Conservation (phyloP, 768 basidiomycete species). For the Tulasnella sp. region DNA sequence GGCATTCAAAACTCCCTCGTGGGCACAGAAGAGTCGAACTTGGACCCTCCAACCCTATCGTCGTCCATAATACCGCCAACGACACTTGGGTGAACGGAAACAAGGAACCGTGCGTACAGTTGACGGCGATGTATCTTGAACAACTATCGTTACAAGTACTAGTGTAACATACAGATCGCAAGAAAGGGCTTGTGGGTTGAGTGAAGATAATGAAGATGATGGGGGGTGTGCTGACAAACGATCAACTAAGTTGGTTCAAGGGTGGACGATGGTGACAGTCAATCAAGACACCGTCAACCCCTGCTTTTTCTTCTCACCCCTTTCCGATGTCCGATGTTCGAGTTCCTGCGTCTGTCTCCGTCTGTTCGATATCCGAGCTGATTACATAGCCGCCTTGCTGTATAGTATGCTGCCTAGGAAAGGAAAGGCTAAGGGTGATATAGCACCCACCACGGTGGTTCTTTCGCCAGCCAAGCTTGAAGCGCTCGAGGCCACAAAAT, state of each 20-base stretch:
- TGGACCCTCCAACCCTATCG: background rate
- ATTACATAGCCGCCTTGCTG: background rate
- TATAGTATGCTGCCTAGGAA: background rate
- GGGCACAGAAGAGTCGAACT: background rate
- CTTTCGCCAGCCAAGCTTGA: background rate
- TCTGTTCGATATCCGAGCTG: background rate
- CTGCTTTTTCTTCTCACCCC: background rate
- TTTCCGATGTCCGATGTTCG: background rate
- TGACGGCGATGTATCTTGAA: background rate
- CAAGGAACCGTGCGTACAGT: background rate
- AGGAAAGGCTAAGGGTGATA: background rate
- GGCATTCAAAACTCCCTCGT: background rate
- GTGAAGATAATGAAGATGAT: background rate
- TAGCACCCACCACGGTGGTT: background rate
- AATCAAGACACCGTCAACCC: background rate
- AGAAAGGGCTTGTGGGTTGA: background rate
- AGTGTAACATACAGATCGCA: background rate
- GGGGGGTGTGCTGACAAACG: background rate
- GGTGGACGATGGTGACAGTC: too few relatives aligned
- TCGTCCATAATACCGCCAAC: background rate
- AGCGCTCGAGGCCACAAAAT: constrained; percentile 7
- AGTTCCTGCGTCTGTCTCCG: background rate
- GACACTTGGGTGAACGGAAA: background rate
- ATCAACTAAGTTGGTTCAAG: too few relatives aligned
- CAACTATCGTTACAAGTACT: too few relatives aligned